Base-by-base conservation (phyloP, 352 stramenopile species). In the Phytophthora citricola region DNA sequence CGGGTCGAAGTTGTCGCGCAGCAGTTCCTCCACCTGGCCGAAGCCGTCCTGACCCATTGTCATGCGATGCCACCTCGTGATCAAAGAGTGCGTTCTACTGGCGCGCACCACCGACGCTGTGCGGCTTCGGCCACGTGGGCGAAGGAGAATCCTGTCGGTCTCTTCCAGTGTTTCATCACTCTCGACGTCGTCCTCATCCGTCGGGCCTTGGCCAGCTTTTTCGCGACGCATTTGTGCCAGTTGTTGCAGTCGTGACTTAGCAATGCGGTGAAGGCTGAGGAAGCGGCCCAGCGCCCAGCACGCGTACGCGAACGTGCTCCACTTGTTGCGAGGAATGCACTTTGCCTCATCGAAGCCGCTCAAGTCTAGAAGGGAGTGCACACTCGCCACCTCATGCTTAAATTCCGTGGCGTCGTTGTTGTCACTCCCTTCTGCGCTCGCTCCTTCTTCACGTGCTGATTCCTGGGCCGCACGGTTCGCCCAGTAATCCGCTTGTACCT, bases 401-500 rank as follows among this genome's bases (percentile, higher is more conserved):
- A 20, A 51, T 67, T 7, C 57, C 43, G 12, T 36, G 10, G 43
- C 15, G 44, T 57, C 4, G 7, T 26, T 38, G 39, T 29, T 55
- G 20, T 48, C 20, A 17, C 45, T 55, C 0, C 49, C 45, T 26
- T 64, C 52, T n/a, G 10, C 27, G 15, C 5, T 26, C 20, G 34
- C 36, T 20, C 24, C 43, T 43, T 59, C 52, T 51, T 70, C 60
- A 38, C 45, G 66, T 34, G 32, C 20, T 36, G 66, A 15, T 0
- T 75, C 60, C 57, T 84, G 49, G 5, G 73, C 71, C 2, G 76
- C 78, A 15, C 83, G 83, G 52, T 90, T 90, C 1, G 71, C 73
- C 83, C 83, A 90, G 45, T 92, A 90, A 46, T 93, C 85, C 0
- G 79, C 76, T 58, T 93, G 83, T 10, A 93, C 83, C 57, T 93